Percentiles rank a stretch among this genome's conserved stretches.
phyloP scores from a whole-genome alignment of 148 eudicot species.

The Simmondsia chinensis region DNA sequence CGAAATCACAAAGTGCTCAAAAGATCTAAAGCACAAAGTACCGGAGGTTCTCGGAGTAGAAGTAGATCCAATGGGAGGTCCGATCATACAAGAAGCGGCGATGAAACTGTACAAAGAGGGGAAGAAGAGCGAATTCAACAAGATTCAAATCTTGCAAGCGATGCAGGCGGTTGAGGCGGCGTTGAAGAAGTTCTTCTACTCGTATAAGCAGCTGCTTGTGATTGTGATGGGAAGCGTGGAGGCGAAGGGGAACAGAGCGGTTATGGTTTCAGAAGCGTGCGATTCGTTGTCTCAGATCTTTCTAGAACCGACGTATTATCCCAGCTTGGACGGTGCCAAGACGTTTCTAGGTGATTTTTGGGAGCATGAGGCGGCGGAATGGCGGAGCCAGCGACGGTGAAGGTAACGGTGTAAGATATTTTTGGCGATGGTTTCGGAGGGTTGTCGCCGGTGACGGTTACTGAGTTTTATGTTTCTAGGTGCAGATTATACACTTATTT shows the following conservation, averaged over 20 bases:
- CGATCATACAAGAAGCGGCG: slow-evolving; percentile 67
- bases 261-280: slow-evolving; percentile 18
- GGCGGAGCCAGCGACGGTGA: background rate
- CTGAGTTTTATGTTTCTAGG: too few relatives aligned
- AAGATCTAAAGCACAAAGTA: slow-evolving; percentile 52
- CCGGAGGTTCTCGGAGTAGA: slow-evolving; percentile 54
- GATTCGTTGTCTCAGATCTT: slow-evolving; percentile 50
- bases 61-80: slow-evolving; percentile 82
- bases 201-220: slow-evolving; percentile 57
- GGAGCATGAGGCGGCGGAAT: slow-evolving; percentile 16
- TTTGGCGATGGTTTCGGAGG: background rate
- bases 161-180: slow-evolving; percentile 67
- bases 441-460: too few relatives aligned
- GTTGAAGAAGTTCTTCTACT: slow-evolving; percentile 51
- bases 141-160: slow-evolving; percentile 61
- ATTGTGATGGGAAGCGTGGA: slow-evolving; percentile 63
- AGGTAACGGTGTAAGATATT: background rate
- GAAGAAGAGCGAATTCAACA: slow-evolving; percentile 29
- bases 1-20: slow-evolving; percentile 39
- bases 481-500: too few relatives aligned
- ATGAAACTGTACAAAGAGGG: slow-evolving; percentile 52
- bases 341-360: slow-evolving; percentile 67
- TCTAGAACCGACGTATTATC: slow-evolving; percentile 73
- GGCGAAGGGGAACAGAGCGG: slow-evolving; percentile 32
- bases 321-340: slow-evolving; percentile 86